Evolutionary conservation across 2,329 filamentous ascomycete species (phyloP).

Genomic region (Stagonosporopsis vannaccii): DNA sequence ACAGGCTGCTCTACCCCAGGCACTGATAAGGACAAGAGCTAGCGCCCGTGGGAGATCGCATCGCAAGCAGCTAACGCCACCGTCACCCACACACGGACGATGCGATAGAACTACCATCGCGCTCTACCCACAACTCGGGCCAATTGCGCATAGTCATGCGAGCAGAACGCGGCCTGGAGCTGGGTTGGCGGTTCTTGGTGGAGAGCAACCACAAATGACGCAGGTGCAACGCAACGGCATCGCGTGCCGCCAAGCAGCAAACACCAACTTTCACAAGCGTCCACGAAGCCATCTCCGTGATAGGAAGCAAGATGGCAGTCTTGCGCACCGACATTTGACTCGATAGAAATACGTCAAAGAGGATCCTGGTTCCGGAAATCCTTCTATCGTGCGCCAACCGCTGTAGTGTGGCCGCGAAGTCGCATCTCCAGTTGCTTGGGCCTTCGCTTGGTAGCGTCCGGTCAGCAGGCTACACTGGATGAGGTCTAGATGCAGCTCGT

Average conservation of each 20-base stretch:
- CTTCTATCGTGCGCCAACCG: slow-evolving; percentile 29
- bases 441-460: slow-evolving; percentile 19
- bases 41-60: slow-evolving; percentile 19
- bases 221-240: slow-evolving; percentile 21
- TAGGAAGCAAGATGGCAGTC: slow-evolving; percentile 14
- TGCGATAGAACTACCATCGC: slow-evolving; percentile 1
- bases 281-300: slow-evolving; percentile 21
- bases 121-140: background rate
- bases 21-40: slow-evolving; percentile 35
- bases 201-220: slow-evolving; percentile 24
- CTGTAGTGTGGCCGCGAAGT: slow-evolving; percentile 16
- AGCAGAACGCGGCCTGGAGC: slow-evolving; percentile 12
- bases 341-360: slow-evolving; percentile 41
- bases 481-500: slow-evolving; percentile 15
- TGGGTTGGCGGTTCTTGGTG: slow-evolving; percentile 10
- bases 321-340: slow-evolving; percentile 30
- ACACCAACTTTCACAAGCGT: slow-evolving; percentile 11
- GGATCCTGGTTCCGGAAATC: slow-evolving; percentile 16
- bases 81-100: slow-evolving; percentile 1
- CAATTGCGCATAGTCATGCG: slow-evolving; percentile 5
- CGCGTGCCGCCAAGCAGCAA: slow-evolving; percentile 20
- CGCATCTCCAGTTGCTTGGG: slow-evolving; percentile 20
- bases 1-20: slow-evolving; percentile 25
- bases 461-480: slow-evolving; percentile 10
- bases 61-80: slow-evolving; percentile 9